Base-by-base conservation (phyloP, 371 early-diverging fungal species). In the Circinella minor region DNA sequence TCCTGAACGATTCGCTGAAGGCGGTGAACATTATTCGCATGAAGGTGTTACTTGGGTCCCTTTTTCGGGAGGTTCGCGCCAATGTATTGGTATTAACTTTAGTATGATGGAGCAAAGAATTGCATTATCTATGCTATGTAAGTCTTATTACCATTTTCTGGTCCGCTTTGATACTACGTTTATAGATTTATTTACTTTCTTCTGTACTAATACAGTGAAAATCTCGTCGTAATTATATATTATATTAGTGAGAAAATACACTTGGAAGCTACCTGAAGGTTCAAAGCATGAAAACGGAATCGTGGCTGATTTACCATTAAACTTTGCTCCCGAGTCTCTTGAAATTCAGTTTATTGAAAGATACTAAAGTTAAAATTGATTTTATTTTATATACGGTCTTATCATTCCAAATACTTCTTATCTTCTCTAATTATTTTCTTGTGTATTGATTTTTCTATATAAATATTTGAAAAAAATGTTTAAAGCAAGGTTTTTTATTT, bases 21-120 rank as follows among this genome's bases (percentile, higher is more conserved):
- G 63, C 37, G 67, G 67, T 15, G 71, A 71, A 39, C 46, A 46
- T 17, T 59, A 67, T 43, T 34, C 27, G 4, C 63, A 73, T 10
- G 67, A 49, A 27, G 67, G 60, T 0, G 9, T 67, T 18, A 13
- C 83, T 10, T 86, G 78, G 79, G 59, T 81, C 9, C 82, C 85
- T 10, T 86, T 86, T 47, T 71, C 75, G 49, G 71, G 74, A 38
- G 84, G 85, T 36, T 65, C 75, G 9, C 78, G 85, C 55, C 73
- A 79, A 67, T 88, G 88, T 65, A 55, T 74, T 17, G 75, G 72
- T 4, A 69, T 66, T 47, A 67, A 72, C 54, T 75, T 75, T 47
- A 69, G 69, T 49, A 39, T 75, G 49, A 39, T 46, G 20, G 75
- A 71, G 55, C 75, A 71, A 34, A 48, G 61, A 27, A 65, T 71